These are phyloP conservation scores for Suillus clintonianus DNA, from an alignment of 768 basidiomycete genomes.

Conservation along the genomic window DNA sequence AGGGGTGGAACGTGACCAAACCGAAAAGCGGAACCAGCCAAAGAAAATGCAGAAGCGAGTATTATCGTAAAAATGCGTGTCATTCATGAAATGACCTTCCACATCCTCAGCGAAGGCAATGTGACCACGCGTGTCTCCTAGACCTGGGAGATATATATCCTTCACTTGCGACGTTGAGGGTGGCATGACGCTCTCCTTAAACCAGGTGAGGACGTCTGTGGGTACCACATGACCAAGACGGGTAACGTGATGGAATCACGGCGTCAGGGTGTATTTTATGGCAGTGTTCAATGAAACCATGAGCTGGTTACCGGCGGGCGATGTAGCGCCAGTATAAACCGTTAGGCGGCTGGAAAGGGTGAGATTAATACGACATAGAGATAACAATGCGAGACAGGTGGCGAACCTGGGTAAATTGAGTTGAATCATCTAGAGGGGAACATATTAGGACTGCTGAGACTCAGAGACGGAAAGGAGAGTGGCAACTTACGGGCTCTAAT, in stretches of 20 bases:
- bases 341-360: slow-evolving; percentile 42
- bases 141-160: background rate
- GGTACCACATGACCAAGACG: background rate
- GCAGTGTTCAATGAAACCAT: background rate
- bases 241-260: background rate
- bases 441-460: slow-evolving; percentile 6
- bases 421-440: slow-evolving; percentile 54
- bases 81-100: background rate
- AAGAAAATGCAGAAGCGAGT: slow-evolving; percentile 1
- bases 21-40: slow-evolving; percentile 5
- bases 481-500: slow-evolving; percentile 58
- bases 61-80: slow-evolving; percentile 3
- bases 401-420: slow-evolving; percentile 43
- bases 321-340: slow-evolving; percentile 47
- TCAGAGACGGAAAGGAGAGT: background rate
- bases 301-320: slow-evolving; percentile 38
- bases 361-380: background rate
- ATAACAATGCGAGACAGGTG: slow-evolving; percentile 2
- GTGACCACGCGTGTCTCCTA: background rate
- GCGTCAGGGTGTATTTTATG: background rate
- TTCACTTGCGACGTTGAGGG: slow-evolving; percentile 1
- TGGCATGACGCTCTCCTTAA: background rate
- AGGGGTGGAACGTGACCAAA: background rate
- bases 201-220: background rate
- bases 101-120: background rate